Conservation (phyloP, 768 basidiomycete genomes). For the Amanita brunnescens region DNA sequence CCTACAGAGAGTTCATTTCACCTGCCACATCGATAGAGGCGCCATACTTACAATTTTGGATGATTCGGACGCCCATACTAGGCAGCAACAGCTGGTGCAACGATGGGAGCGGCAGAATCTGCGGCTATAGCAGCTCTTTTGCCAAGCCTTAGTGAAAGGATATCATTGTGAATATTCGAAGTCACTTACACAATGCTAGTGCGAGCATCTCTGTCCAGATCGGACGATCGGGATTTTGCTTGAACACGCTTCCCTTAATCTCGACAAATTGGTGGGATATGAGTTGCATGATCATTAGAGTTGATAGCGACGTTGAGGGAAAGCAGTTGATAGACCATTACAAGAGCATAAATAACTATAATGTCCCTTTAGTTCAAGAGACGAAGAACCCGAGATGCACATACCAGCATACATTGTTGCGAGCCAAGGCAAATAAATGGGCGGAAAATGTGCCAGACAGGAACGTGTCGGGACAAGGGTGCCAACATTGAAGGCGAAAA, state of each 20-base stretch:
- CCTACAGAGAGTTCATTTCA: too few relatives aligned
- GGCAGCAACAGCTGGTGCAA: too few relatives aligned
- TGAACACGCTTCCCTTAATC: slow-evolving; percentile 99
- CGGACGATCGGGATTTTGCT: too few relatives aligned
- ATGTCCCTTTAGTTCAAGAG: not conserved
- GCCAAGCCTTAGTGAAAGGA: too few relatives aligned
- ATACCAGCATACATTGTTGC: slow-evolving; percentile 78
- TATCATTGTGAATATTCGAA: too few relatives aligned
- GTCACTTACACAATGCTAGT: too few relatives aligned
- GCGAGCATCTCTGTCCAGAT: too few relatives aligned
- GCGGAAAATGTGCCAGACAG: slow-evolving; percentile 59
- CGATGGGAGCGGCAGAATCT: too few relatives aligned
- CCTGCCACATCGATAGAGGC: too few relatives aligned
- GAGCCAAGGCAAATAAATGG: slow-evolving; percentile 79
- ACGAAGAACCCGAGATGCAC: slow-evolving; percentile 14
- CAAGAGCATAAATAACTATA: slow-evolving; percentile 80
- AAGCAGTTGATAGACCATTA: slow-evolving; percentile 93
- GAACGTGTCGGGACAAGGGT: slow-evolving; percentile 53
- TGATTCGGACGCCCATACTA: too few relatives aligned
- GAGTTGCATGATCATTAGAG: slow-evolving; percentile 89
- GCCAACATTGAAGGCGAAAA: slow-evolving; percentile 89
- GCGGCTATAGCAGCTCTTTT: too few relatives aligned
- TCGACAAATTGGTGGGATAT: slow-evolving; percentile 99
- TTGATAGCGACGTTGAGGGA: slow-evolving; percentile 96
- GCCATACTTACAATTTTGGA: too few relatives aligned